Conservation (phyloP, 768 basidiomycete species). For the Naganishia antarctica region DNA sequence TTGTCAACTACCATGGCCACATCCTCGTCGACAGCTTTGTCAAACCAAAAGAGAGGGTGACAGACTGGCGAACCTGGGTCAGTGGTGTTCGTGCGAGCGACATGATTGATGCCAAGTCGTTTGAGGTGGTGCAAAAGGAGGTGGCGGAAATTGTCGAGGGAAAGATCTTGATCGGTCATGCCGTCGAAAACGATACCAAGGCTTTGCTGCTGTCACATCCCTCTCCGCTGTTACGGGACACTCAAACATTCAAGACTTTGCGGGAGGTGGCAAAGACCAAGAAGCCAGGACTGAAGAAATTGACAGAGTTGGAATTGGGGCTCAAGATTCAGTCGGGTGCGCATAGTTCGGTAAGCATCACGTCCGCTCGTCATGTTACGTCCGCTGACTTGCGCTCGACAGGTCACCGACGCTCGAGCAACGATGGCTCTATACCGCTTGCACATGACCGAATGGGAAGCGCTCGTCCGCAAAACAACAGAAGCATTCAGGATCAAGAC, state of each 20-base stretch:
- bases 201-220: slow-evolving; percentile 52
- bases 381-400: not conserved
- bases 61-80: slow-evolving; percentile 86
- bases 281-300: slow-evolving; percentile 68
- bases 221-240: slow-evolving; percentile 49
- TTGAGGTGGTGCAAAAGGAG: slow-evolving; percentile 69
- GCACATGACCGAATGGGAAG: slow-evolving; percentile 78
- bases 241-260: slow-evolving; percentile 49
- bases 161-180: slow-evolving; percentile 80
- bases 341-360: slow-evolving; percentile 72
- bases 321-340: slow-evolving; percentile 79
- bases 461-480: slow-evolving; percentile 47
- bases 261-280: slow-evolving; percentile 60
- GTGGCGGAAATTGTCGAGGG: slow-evolving; percentile 73
- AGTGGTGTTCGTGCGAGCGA: slow-evolving; percentile 76
- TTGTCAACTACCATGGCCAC: slow-evolving; percentile 83
- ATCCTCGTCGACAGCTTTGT: slow-evolving; percentile 80
- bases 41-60: slow-evolving; percentile 74
- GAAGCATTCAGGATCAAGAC: slow-evolving; percentile 39
- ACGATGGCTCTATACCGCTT: slow-evolving; percentile 89
- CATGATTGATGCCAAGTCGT: slow-evolving; percentile 68
- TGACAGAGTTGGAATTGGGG: slow-evolving; percentile 73
- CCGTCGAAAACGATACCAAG: slow-evolving; percentile 83
- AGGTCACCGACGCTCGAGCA: slow-evolving; percentile 90
- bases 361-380: not conserved